Evolutionary conservation across 805 yeast species (phyloP), one percentile per base, ranked within the genome.

Genomic region (Saitoella complicata): DNA sequence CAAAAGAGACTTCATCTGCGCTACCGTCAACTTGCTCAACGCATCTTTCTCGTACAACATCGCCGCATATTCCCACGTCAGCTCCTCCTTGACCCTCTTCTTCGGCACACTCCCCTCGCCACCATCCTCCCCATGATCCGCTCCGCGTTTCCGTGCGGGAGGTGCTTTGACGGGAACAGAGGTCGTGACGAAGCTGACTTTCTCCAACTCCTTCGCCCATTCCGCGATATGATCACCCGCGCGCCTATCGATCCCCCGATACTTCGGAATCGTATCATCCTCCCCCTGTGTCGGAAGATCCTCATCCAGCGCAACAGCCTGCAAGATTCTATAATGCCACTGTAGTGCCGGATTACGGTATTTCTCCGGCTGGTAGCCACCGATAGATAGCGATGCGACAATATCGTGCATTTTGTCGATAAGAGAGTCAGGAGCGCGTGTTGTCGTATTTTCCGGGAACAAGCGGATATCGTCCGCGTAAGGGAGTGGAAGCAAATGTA

Each of bases 381-480:
- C 7, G 54, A 74, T 57, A 10, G 60, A 62, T 44, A 76, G 66
- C 40, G 63, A 64, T n/a, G 61, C 61, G 41, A 67, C 47, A 10
- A 70, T 52, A 29, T 48, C 55, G 43, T 42, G 57, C 45, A 59
- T 56, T 44, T 46, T 51, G 44, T 49, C 53, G 5, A 52, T 51
- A 8, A 63, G 44, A 6, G 44, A 50, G 9, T 46, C 49, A 7
- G 55, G 47, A 31, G 60, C 60, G 1, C 42, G 5, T 50, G 34
- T 46, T 51, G 53, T 2, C 44, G 45, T 32, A 45, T 31, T 43
- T 46, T 60, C 61, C 0, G 96, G 95, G 4, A 75, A 58, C 33
- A 71, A 67, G 43, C 96, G 66, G 3, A 85, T 60, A 56, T 84
- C 88, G 51, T 85, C 93, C 10, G 73, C 61, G 66, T 72, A 80